A percentile compares a stretch with the other conserved stretches of the same genome.
These are phyloP conservation scores for Bipolaris sorokiniana DNA, from an alignment of 2,329 filamentous ascomycete genomes.

Conservation along the genomic window DNA sequence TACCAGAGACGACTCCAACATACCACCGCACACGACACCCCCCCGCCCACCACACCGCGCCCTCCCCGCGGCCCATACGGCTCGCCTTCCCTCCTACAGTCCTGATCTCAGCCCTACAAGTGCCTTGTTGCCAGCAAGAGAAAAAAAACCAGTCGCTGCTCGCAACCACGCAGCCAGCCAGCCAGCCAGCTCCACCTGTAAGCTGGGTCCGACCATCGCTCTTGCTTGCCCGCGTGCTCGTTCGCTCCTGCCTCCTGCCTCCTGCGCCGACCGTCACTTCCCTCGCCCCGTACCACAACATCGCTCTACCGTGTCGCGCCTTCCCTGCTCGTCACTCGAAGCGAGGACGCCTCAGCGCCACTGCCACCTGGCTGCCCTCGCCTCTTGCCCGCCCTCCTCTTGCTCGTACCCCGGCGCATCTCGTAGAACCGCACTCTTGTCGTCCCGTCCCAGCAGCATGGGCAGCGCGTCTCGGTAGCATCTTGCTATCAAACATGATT, in stretches of 20 bases:
- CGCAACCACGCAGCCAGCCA: neutral
- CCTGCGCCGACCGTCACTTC: conserved; percentile 11
- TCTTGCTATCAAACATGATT: conserved; percentile 40
- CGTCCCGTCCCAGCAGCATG: conserved; percentile 41
- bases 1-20: neutral
- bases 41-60: conserved; percentile 11
- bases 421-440: conserved; percentile 15
- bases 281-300: conserved; percentile 15
- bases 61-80: conserved; percentile 7
- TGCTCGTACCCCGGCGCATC: conserved; percentile 14
- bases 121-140: neutral
- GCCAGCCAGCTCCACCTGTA: neutral
- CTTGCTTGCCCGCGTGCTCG: neutral
- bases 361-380: conserved; percentile 10
- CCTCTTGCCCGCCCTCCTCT: conserved; percentile 1
- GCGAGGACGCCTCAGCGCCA: conserved; percentile 20
- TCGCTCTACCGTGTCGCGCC: conserved; percentile 31
- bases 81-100: conserved; percentile 4
- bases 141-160: too few relatives aligned
- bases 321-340: conserved; percentile 21
- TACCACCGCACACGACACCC: conserved; percentile 21
- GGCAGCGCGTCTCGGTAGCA: conserved; percentile 42
- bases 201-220: neutral
- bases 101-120: conserved; percentile 6
- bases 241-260: conserved; percentile 8